Evolutionary conservation across 352 stramenopile genomes (phyloP), one percentile per base, ranked within the genome.

Genomic region (Saprolegnia parasitica): DNA sequence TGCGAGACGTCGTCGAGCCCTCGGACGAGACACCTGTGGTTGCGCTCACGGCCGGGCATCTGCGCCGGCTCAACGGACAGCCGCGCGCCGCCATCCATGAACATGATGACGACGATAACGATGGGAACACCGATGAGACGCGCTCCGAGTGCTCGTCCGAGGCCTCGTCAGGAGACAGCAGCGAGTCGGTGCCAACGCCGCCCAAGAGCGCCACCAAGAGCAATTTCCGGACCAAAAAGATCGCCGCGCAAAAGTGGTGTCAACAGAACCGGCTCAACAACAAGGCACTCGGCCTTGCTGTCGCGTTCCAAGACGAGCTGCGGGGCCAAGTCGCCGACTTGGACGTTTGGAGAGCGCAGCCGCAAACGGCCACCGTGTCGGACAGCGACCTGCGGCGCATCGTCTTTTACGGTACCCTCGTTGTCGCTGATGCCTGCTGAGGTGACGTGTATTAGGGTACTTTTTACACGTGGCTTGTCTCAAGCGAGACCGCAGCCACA

Each of bases 251-350:
- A n/a, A n/a, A n/a, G 54, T 77, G 73, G 73, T 77, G 73, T 55
- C 13, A 57, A 13, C 54, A 66, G 35, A 64, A 73, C 11, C 18
- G 64, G 2, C 60, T 77, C 18, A 77, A 74, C 47, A 40, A 35
- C 21, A 77, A 77, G 45, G 73, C 73, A 2, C 67, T 77, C 64
- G 65, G 60, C 1, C 74, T 74, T 6, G 73, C 73, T 8, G 55
- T 60, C 50, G 52, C 58, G 2, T 64, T 64, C 0, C 57, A 54
- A 1, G 68, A 71, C 47, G 72, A 76, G 64, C 46, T 75, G 11
- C 50, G 61, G 8, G 5, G 65, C 65, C 65, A 72, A 58, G 40
- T 67, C 71, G 21, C 67, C 65, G 61, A 46, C 52, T 47, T 39
- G 13, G 23, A 65, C 0, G 32, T 49, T 11, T 49, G 42, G 52